phyloP scores from a whole-genome alignment of 2,329 filamentous ascomycete species.

The Aspergillus pseudonomiae region DNA sequence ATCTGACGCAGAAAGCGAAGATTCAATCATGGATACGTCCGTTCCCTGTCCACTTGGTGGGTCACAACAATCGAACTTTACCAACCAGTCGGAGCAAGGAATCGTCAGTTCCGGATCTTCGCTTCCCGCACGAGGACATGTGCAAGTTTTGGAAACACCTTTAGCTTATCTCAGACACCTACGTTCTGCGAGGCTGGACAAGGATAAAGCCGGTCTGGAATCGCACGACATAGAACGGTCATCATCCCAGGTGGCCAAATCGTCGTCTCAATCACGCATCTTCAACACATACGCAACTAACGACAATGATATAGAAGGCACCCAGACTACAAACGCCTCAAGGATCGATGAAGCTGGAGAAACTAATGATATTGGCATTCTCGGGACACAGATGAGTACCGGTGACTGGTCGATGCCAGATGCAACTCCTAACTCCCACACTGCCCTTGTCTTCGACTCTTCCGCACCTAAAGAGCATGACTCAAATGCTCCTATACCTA shows the following conservation, averaged over 20 bases:
- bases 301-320: slow-evolving; percentile 21
- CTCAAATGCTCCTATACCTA: slow-evolving; percentile 11
- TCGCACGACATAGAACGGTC: slow-evolving; percentile 10
- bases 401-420: slow-evolving; percentile 20
- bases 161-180: slow-evolving; percentile 15
- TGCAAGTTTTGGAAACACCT: slow-evolving; percentile 41
- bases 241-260: slow-evolving; percentile 29
- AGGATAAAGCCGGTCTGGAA: not conserved
- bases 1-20: slow-evolving; percentile 31
- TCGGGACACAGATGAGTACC: slow-evolving; percentile 27
- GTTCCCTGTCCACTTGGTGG: slow-evolving; percentile 35
- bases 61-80: slow-evolving; percentile 23
- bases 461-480: slow-evolving; percentile 24
- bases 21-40: slow-evolving; percentile 40
- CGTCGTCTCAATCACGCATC: slow-evolving; percentile 39
- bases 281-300: slow-evolving; percentile 36
- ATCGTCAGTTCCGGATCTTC: slow-evolving; percentile 26
- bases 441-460: slow-evolving; percentile 28
- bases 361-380: slow-evolving; percentile 17
- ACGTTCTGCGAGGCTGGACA: slow-evolving; percentile 4
- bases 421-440: slow-evolving; percentile 18
- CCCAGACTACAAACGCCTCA: slow-evolving; percentile 18
- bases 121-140: slow-evolving; percentile 21
- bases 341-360: slow-evolving; percentile 8
- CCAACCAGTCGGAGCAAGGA: slow-evolving; percentile 28